These are phyloP conservation scores for Neoboletus magnificus DNA, from an alignment of 768 basidiomycete species.

Conservation along the genomic window DNA sequence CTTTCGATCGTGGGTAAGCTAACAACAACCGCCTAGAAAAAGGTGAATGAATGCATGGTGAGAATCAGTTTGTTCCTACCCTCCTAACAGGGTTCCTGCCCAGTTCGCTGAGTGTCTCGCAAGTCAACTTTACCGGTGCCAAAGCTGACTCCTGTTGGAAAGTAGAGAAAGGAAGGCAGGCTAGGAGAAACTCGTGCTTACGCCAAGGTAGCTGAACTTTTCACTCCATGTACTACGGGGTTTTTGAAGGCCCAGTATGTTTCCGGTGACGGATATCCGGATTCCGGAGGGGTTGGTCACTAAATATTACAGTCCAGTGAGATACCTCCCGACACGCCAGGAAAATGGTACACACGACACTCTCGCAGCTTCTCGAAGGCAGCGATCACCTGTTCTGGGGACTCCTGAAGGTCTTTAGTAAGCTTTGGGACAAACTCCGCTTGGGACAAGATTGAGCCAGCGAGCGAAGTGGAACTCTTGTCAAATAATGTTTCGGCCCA, in stretches of 20 bases:
- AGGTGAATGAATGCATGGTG: background rate
- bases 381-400: slow-evolving; percentile 66
- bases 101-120: slow-evolving; percentile 66
- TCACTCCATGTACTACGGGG: slow-evolving; percentile 75
- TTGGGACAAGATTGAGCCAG: slow-evolving; percentile 66
- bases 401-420: slow-evolving; percentile 64
- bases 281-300: slow-evolving; percentile 81
- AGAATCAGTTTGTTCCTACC: slow-evolving; percentile 38
- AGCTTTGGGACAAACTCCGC: slow-evolving; percentile 78
- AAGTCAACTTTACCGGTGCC: slow-evolving; percentile 61
- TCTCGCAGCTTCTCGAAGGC: slow-evolving; percentile 74
- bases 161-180: background rate
- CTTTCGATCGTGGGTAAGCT: slow-evolving; percentile 94
- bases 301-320: slow-evolving; percentile 29
- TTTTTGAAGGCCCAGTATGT: slow-evolving; percentile 63
- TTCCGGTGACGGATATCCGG: slow-evolving; percentile 88
- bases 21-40: slow-evolving; percentile 70
- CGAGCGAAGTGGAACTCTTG: slow-evolving; percentile 65
- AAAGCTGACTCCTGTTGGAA: slow-evolving; percentile 48
- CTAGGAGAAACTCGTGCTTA: slow-evolving; percentile 40
- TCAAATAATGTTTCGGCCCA: slow-evolving; percentile 64
- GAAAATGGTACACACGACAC: slow-evolving; percentile 46
- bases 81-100: slow-evolving; percentile 72
- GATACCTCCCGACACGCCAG: background rate
- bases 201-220: slow-evolving; percentile 59